Conservation (phyloP, 2,329 filamentous ascomycete species). For the Graphilbum sp. region DNA sequence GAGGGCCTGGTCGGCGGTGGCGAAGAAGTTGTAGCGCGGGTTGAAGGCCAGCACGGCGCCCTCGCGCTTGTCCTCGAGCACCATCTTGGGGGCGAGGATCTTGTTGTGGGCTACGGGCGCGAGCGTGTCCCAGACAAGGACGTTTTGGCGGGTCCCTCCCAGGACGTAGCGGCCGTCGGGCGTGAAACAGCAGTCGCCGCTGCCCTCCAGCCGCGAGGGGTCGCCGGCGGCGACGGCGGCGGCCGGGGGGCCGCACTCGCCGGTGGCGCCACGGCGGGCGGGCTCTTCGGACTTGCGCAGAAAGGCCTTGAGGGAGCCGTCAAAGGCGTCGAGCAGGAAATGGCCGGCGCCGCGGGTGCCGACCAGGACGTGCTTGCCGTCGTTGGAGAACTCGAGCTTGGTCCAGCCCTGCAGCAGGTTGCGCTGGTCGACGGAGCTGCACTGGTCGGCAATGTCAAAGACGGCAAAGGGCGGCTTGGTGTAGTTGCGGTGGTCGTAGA, state of each 20-base stretch:
- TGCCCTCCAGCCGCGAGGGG: conserved; percentile 31
- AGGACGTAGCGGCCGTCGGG: conserved; percentile 82
- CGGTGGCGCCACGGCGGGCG: conserved; percentile 33
- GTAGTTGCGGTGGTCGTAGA: conserved; percentile 90
- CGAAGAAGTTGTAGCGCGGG: conserved; percentile 80
- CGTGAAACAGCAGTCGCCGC: conserved; percentile 73
- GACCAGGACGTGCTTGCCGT: conserved; percentile 73
- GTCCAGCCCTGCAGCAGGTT: conserved; percentile 62
- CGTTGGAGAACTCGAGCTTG: conserved; percentile 87
- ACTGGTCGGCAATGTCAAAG: conserved; percentile 58
- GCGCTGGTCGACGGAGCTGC: conserved; percentile 31
- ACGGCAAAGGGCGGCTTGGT: conserved; percentile 78
- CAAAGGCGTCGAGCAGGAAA: conserved; percentile 86
- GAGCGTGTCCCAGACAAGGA: conserved; percentile 76
- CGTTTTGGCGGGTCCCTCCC: conserved; percentile 57
- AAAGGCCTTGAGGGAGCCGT: conserved; percentile 62
- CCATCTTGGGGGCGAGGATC: conserved; percentile 44
- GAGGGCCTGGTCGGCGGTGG: conserved; percentile 73
- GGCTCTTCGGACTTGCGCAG: conserved; percentile 42
- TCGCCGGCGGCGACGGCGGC: conserved; percentile 8
- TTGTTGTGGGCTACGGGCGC: conserved; percentile 36
- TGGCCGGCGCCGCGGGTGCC: conserved; percentile 75
- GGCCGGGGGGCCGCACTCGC: conserved; percentile 24
- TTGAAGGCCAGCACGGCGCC: conserved; percentile 73
- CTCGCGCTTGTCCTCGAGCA: conserved; percentile 49